Conservation (phyloP, 306 rosid species). For the Medicago ruthenica region DNA sequence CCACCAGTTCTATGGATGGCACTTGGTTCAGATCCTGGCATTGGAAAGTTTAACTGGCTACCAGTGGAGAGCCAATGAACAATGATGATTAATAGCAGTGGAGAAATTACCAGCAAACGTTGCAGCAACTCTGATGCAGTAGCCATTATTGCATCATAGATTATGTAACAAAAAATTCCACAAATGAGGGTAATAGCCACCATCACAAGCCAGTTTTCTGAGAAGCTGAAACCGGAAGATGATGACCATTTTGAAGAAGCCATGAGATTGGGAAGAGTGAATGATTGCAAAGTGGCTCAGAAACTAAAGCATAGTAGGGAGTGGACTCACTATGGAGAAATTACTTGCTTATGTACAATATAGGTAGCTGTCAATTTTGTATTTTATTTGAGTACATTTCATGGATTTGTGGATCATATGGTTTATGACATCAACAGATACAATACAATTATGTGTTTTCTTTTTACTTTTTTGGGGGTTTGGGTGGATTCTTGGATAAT, state of each 20-base stretch:
- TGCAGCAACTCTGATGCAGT: constrained; percentile 73
- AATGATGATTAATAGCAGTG: constrained; percentile 62
- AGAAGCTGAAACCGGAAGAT: constrained; percentile 51
- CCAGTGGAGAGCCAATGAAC: constrained; percentile 82
- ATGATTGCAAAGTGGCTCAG: constrained; percentile 3
- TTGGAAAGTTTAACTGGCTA: constrained; percentile 58
- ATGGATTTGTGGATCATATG: neutral
- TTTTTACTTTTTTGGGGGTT: neutral
- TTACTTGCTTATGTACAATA: neutral
- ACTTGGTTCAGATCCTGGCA: constrained; percentile 76
- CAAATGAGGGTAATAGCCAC: constrained; percentile 44
- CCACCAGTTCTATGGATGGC: constrained; percentile 77
- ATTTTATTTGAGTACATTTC: constrained; percentile 39
- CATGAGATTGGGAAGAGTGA: constrained; percentile 38
- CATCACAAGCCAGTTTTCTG: constrained; percentile 61
- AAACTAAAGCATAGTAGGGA: neutral
- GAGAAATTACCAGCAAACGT: constrained; percentile 70
- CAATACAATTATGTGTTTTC: neutral
- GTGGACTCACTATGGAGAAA: constrained; percentile 16
- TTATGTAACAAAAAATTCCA: constrained; percentile 57
- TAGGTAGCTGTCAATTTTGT: constrained; percentile 49
- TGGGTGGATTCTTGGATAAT: constrained; percentile 13
- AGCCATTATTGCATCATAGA: constrained; percentile 70
- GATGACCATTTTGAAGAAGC: constrained; percentile 51
- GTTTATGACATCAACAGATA: constrained; percentile 34